Evolutionary conservation across 2,329 filamentous ascomycete species (phyloP).

Genomic region (Beauveria pseudobassiana): DNA sequence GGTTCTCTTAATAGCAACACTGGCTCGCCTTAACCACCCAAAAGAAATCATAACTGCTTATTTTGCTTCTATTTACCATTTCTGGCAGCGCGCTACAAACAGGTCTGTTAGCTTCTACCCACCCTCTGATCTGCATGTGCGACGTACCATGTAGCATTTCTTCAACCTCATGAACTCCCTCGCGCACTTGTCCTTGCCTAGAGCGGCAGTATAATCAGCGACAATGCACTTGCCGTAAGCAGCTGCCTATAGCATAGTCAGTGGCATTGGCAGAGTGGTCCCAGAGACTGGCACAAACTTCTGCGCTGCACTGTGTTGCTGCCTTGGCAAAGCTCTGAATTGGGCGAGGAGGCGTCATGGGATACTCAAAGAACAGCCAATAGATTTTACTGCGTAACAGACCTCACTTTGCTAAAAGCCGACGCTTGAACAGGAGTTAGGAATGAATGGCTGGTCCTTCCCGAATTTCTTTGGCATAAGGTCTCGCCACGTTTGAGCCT

Average conservation of each 20-base stretch:
- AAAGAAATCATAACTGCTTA: background rate
- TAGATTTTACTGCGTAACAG: background rate
- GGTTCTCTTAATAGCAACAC: background rate
- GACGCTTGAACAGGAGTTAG: background rate
- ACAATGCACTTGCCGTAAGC: slow-evolving; percentile 88
- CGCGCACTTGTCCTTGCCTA: slow-evolving; percentile 87
- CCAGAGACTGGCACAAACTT: slow-evolving; percentile 31
- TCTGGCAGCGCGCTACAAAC: slow-evolving; percentile 12
- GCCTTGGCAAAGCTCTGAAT: slow-evolving; percentile 49
- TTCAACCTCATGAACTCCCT: slow-evolving; percentile 81
- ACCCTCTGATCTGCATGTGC: background rate
- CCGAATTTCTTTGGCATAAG: background rate
- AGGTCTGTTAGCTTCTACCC: background rate
- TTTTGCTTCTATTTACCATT: slow-evolving; percentile 2
- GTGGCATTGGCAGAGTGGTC: background rate
- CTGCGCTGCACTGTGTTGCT: slow-evolving; percentile 46
- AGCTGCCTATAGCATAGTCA: slow-evolving; percentile 52
- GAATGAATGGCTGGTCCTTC: background rate
- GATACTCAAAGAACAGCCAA: background rate
- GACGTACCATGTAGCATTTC: slow-evolving; percentile 73
- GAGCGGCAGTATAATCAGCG: slow-evolving; percentile 79
- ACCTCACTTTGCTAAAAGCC: background rate
- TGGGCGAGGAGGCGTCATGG: slow-evolving; percentile 29
- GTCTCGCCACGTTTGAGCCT: background rate
- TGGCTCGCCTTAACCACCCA: background rate